Conservation (phyloP, 2,329 filamentous ascomycete genomes). For the Parascedosporium putredinis region DNA sequence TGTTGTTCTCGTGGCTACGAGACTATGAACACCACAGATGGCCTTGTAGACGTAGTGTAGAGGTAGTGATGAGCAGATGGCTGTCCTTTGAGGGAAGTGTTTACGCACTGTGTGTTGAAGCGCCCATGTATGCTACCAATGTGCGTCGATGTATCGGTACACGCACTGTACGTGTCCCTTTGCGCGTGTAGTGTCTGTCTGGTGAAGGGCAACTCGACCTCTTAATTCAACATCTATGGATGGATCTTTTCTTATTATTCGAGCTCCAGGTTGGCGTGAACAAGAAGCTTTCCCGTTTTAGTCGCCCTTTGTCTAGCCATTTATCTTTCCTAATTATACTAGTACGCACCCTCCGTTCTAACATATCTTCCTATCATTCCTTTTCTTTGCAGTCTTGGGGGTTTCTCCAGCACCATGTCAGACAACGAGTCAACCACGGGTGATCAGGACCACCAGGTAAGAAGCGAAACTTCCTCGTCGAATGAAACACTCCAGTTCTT, state of each 20-base stretch:
- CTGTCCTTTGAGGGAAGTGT: too few species aligned
- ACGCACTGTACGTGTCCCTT: constrained; percentile 4
- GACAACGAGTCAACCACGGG: not conserved
- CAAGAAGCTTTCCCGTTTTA: too few species aligned
- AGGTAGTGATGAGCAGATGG: too few species aligned
- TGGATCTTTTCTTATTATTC: not conserved
- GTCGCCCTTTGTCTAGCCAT: too few species aligned
- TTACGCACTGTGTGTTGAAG: not conserved
- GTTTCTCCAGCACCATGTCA: not conserved
- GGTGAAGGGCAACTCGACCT: too few species aligned
- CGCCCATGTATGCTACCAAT: not conserved
- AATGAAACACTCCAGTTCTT: too few species aligned
- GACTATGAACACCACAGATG: too few species aligned
- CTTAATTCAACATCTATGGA: not conserved
- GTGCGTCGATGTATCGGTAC: too few species aligned
- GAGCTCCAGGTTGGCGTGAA: not conserved
- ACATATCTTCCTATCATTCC: not conserved
- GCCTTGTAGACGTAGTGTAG: too few species aligned
- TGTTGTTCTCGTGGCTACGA: too few species aligned
- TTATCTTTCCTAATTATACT: not conserved
- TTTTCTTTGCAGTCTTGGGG: not conserved
- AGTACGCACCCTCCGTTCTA: not conserved
- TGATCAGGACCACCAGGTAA: constrained; percentile 33
- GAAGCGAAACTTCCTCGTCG: not conserved
- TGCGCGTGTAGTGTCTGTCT: not conserved